Base-by-base conservation (phyloP, 805 yeast species). In the Helenozyma baotianmanensis region DNA sequence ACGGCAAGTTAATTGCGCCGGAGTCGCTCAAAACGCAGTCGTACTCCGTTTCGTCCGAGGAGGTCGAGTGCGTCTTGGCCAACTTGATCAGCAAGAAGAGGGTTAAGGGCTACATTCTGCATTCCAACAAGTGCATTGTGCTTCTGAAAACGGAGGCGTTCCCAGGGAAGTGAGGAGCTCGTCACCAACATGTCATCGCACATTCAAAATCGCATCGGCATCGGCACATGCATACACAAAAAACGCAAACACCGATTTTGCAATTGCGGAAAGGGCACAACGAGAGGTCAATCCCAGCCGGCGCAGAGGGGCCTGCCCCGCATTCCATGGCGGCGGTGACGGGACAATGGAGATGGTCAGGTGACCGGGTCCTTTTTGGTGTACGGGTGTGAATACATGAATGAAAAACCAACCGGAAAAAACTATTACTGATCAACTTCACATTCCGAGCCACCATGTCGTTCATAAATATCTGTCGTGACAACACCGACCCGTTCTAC, bases 401-500 rank as follows among this genome's bases (percentile, higher is more conserved):
- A n/a, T n/a, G n/a, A n/a, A n/a, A n/a, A n/a, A n/a, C n/a, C n/a
- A n/a, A n/a, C n/a, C n/a, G n/a, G n/a, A n/a, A n/a, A n/a, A n/a
- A n/a, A n/a, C n/a, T n/a, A n/a, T n/a, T n/a, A n/a, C n/a, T n/a
- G n/a, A n/a, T n/a, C n/a, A n/a, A n/a, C n/a, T n/a, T n/a, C n/a
- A n/a, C n/a, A n/a, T n/a, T n/a, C n/a, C n/a, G n/a, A n/a, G n/a
- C 36, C 51, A 68, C 34, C 42, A 87, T 87, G 96, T 83, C 96
- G 35, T 70, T 79, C 50, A 82, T 90, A 57, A 90, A 92, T 64
- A 90, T 92, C 53, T 82, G 95, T 64, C 88, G 98, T 72, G 96
- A 88, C 56, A 92, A 90, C 72, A 80, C 83, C 54, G 98, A 92
- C 70, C 97, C 97, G 27, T 92, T 92, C 64, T 92, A 92, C 79